A percentile compares a stretch with the other conserved stretches of the same genome.
phyloP scores from a whole-genome alignment of 176 grass and related monocot species.

The Triticum urartu region DNA sequence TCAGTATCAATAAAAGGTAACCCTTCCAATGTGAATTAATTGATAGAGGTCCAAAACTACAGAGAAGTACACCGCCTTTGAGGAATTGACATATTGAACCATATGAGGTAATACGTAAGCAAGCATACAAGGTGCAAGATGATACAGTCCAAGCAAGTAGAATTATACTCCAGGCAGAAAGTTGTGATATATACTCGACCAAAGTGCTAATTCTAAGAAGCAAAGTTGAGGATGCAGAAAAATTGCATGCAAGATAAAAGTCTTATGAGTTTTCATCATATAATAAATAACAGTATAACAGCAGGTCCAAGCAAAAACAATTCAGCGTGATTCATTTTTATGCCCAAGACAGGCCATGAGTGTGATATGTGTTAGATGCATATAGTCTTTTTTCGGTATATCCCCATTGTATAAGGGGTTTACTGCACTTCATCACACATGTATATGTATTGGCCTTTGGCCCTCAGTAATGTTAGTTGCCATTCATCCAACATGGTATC shows the following conservation, averaged over 20 bases:
- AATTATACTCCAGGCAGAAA: background rate
- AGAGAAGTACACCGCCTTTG: too few species aligned
- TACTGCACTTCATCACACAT: too few species aligned
- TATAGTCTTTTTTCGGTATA: too few species aligned
- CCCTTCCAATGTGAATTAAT: background rate
- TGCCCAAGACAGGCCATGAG: background rate
- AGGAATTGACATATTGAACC: conserved; percentile 10
- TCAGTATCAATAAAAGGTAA: background rate
- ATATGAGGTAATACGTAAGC: background rate
- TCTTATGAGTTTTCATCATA: background rate
- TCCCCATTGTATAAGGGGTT: too few species aligned
- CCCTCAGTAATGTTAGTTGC: too few species aligned
- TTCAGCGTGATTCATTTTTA: background rate
- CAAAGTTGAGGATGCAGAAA: background rate
- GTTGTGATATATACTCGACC: background rate
- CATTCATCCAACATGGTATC: too few species aligned
- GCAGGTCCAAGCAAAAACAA: background rate
- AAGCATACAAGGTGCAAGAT: background rate
- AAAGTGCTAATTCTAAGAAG: background rate
- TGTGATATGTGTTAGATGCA: background rate
- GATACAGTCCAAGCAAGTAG: background rate
- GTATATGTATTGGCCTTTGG: too few species aligned
- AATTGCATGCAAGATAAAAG: background rate
- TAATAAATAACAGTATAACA: background rate
- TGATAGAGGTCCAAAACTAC: background rate